These are phyloP conservation scores for Paramecium caudatum DNA, from an alignment of 73 alveolate species.

Conservation along the genomic window DNA sequence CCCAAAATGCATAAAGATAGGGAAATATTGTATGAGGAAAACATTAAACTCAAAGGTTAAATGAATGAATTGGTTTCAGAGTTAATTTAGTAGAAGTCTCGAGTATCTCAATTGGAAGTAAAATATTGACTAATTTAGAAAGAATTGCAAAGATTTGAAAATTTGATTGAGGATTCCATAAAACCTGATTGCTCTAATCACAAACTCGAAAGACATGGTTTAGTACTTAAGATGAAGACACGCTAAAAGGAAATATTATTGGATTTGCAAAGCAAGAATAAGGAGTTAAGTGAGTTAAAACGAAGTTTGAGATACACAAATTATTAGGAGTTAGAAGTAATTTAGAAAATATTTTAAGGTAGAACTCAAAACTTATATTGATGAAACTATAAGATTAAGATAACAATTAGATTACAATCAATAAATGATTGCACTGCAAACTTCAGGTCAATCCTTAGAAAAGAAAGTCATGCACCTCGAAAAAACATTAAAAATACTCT, in stretches of 20 bases:
- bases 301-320: conserved; percentile 32
- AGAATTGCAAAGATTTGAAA: conserved; percentile 60
- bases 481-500: not conserved
- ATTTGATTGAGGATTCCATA: conserved; percentile 19
- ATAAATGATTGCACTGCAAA: conserved; percentile 29
- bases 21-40: conserved; percentile 64
- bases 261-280: not conserved
- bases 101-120: conserved; percentile 22
- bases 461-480: conserved; percentile 15
- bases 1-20: conserved; percentile 49
- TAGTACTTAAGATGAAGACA: conserved; percentile 9
- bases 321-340: conserved; percentile 48
- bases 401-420: conserved; percentile 3
- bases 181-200: not conserved
- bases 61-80: not conserved
- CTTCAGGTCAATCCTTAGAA: conserved; percentile 49
- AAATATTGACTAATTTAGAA: not conserved
- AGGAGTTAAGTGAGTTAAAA: conserved; percentile 33
- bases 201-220: conserved; percentile 27
- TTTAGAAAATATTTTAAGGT: not conserved
- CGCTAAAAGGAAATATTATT: not conserved
- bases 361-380: conserved; percentile 35
- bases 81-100: not conserved
- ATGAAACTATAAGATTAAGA: conserved; percentile 64
- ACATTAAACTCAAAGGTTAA: not conserved